Base-by-base conservation (phyloP, 1,284 basidiomycete genomes). In the Taiwanofungus camphoratus region DNA sequence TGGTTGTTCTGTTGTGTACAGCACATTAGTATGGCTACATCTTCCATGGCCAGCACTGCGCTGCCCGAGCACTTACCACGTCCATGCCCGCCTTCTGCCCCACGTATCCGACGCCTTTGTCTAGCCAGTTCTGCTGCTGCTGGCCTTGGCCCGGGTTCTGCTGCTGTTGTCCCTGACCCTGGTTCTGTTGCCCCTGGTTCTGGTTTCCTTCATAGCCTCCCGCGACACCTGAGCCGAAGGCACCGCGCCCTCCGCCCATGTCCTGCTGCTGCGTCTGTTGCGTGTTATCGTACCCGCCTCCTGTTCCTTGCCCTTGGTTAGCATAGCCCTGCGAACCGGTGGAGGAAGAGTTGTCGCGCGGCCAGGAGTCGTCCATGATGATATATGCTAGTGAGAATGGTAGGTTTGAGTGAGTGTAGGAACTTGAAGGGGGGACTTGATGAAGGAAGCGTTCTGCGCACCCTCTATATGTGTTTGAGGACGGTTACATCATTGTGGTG, bases 71-170 rank as follows among this genome's bases (percentile, higher is more conserved):
- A 55, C 60, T 41, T 22, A 61, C 59, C 24, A 62, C 27, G 45
- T 60, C 58, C 20, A 54, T 21, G 12, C 60, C 60, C 12, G 45
- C 47, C 50, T 61, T 58, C 39, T 56, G 41, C 7, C 58, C 57
- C 11, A 49, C 46, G 9, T 35, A 30, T 38, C 52, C 39, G 40
- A 62, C 49, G 41, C 58, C 58, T 52, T 61, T 60, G 53, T 60
- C 59, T 31, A 61, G 54, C 59, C 59, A 62, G 42, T 62, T 57
- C 47, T 56, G 46, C 53, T 56, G 53, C 53, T 60, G 52, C 12
- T 32, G 35, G 34, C 36, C 40, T 35, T 41, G 27, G n/a, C 36
- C 29, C 19, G 40, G 41, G 4, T 26, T 18, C 42, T 52, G 46
- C 15, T 29, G 34, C 39, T 33, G 30, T 30, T 40, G 47, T n/a